phyloP scores from a whole-genome alignment of 1,139 yeast genomes.

The Debaryomycetaceae sp. region DNA sequence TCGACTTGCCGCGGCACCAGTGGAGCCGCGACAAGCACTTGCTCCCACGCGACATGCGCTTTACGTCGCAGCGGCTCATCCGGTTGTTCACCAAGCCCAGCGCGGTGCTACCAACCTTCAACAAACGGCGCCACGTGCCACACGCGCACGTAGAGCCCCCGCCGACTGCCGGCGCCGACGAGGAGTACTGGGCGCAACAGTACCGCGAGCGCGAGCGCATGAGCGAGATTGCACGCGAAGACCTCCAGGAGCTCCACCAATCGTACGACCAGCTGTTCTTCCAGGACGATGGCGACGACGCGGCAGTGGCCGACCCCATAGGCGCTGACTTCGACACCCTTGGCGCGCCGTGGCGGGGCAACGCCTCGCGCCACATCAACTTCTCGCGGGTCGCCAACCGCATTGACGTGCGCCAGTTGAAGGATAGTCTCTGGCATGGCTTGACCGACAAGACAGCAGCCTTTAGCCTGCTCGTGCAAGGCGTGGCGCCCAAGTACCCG shows the following conservation, averaged over 20 bases:
- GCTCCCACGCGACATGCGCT: conserved; percentile 3
- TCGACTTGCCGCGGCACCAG: conserved; percentile 4
- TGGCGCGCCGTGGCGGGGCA: too few relatives aligned
- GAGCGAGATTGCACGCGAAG: conserved; percentile 15
- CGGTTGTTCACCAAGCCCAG: conserved; percentile 4
- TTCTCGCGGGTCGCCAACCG: conserved; percentile 80
- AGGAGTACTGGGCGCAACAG: conserved; percentile 11
- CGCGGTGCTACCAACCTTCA: conserved; percentile 9
- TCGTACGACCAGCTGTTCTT: conserved; percentile 13
- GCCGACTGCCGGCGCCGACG: too few relatives aligned
- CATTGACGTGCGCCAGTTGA: conserved; percentile 75
- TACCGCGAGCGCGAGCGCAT: conserved; percentile 11
- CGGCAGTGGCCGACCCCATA: conserved; percentile 4
- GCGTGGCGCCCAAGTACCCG: too few relatives aligned
- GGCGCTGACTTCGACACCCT: conserved; percentile 4
- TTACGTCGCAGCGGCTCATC: conserved; percentile 4
- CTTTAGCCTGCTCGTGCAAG: too few relatives aligned
- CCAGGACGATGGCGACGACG: conserved; percentile 9
- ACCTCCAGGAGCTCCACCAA: conserved; percentile 14
- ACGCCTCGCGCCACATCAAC: conserved; percentile 41
- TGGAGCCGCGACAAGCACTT: conserved; percentile 2
- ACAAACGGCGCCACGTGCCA: conserved; percentile 4
- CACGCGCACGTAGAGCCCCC: too few relatives aligned
- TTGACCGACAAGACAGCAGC: too few relatives aligned
- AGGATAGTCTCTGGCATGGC: conserved; percentile 79